A percentile compares a stretch with the other conserved stretches of the same genome.
These are phyloP conservation scores for Solanum tarapatanum DNA, from an alignment of 257 asterid genomes.

Conservation along the genomic window DNA sequence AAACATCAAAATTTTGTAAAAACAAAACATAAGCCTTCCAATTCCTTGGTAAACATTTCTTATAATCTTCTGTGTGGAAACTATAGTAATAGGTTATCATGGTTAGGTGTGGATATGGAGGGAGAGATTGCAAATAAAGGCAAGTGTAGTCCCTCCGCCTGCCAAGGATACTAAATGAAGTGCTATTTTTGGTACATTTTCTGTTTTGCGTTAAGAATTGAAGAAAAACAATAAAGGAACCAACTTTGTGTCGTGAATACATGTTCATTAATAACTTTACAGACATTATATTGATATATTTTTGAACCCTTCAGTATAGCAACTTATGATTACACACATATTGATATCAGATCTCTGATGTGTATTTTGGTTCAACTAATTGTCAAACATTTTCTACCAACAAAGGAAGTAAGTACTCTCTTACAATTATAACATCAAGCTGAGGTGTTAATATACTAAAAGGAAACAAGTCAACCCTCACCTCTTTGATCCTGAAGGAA, in stretches of 20 bases:
- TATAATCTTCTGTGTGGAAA: not conserved
- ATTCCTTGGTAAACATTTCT: not conserved
- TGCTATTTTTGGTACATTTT: not conserved
- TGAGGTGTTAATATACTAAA: not conserved
- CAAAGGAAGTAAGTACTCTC: not conserved
- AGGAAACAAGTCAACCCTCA: slow-evolving; percentile 1
- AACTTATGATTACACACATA: not conserved
- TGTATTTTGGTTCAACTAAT: not conserved
- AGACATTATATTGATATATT: not conserved
- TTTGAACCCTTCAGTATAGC: not conserved
- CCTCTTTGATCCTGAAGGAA: slow-evolving; percentile 10
- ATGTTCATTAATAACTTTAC: not conserved
- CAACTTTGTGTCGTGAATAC: not conserved
- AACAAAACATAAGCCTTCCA: not conserved
- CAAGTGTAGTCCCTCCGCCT: not conserved
- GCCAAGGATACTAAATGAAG: not conserved
- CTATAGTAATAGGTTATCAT: not conserved
- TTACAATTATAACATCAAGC: not conserved
- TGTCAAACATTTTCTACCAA: not conserved
- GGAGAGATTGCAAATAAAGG: not conserved
- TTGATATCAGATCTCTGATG: not conserved
- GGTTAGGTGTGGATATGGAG: not conserved
- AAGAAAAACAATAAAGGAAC: not conserved
- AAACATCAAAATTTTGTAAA: not conserved
- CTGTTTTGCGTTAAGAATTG: not conserved